Percentiles rank a stretch among this genome's conserved stretches.
phyloP scores from a whole-genome alignment of 176 grass and related monocot genomes.

The Saccharum spontaneum region DNA sequence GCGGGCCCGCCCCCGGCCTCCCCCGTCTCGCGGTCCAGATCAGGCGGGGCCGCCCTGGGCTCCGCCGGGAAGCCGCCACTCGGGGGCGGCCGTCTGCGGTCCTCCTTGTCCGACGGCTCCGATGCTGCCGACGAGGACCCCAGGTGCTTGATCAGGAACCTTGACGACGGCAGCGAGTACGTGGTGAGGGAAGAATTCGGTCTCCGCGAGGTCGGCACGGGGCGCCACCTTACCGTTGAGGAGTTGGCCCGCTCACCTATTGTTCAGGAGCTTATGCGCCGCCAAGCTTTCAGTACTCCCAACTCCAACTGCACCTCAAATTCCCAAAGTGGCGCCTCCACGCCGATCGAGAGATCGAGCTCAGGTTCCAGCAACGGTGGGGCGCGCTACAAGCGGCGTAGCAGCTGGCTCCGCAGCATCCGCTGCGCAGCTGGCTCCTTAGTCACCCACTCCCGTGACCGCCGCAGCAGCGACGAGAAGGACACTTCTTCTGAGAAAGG shows the following conservation, averaged over 20 bases:
- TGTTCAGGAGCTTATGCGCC: conserved; percentile 95
- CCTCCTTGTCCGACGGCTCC: conserved; percentile 39
- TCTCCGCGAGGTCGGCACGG: conserved; percentile 84
- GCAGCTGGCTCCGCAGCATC: conserved; percentile 76
- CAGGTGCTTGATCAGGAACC: conserved; percentile 82
- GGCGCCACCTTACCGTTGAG: conserved; percentile 83
- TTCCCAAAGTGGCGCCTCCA: conserved; percentile 46
- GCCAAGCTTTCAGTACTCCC: conserved; percentile 46
- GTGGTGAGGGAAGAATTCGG: conserved; percentile 59
- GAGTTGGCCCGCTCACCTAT: conserved; percentile 86
- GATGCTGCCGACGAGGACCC: conserved; percentile 63
- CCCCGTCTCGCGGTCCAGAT: conserved; percentile 57
- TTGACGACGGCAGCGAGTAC: conserved; percentile 85
- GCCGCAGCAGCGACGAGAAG: conserved; percentile 68
- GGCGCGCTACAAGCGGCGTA: conserved; percentile 51
- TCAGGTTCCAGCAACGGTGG: conserved; percentile 51
- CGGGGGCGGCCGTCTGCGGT: conserved; percentile 31
- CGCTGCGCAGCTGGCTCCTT: conserved; percentile 53
- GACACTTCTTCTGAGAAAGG: conserved; percentile 85
- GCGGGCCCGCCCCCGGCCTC: not conserved
- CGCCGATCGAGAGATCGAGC: conserved; percentile 43
- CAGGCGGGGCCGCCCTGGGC: conserved; percentile 28
- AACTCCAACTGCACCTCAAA: conserved; percentile 40
- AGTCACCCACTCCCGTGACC: conserved; percentile 50
- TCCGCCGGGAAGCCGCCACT: conserved; percentile 47